Conservation (phyloP, 352 stramenopile genomes). For the Globisporangium megalacanthum region DNA sequence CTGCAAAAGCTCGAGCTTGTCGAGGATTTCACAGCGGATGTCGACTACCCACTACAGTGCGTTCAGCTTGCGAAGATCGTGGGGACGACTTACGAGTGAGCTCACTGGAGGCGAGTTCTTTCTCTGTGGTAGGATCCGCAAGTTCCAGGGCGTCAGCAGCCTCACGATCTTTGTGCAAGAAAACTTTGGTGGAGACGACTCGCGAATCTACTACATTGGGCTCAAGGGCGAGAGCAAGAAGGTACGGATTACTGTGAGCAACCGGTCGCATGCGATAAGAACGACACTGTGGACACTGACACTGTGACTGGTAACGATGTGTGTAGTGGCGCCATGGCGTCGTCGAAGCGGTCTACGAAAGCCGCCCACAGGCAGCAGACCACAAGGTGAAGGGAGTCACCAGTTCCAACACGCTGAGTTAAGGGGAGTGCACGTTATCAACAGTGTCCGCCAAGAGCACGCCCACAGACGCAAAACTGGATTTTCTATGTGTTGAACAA, state of each 20-base stretch:
- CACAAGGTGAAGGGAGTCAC: slow-evolving; percentile 65
- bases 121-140: slow-evolving; percentile 46
- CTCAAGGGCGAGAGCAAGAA: slow-evolving; percentile 86
- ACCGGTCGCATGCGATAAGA: background rate
- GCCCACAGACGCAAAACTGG: too few species aligned
- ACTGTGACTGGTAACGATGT: slow-evolving; percentile 4
- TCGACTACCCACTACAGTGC: slow-evolving; percentile 83
- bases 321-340: slow-evolving; percentile 76
- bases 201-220: slow-evolving; percentile 82
- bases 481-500: background rate
- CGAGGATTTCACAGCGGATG: slow-evolving; percentile 51
- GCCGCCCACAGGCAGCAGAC: slow-evolving; percentile 61
- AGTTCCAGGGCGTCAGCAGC: slow-evolving; percentile 83
- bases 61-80: background rate
- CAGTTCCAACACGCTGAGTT: slow-evolving; percentile 48
- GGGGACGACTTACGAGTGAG: too few species aligned
- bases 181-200: slow-evolving; percentile 67
- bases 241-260: slow-evolving; percentile 18
- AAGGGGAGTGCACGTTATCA: slow-evolving; percentile 1
- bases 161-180: slow-evolving; percentile 77
- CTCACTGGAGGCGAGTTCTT: background rate
- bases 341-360: slow-evolving; percentile 83
- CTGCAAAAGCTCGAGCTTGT: slow-evolving; percentile 74
- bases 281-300: background rate
- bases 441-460: background rate